Evolutionary conservation across 257 asterid genomes (phyloP).

Genomic region (Solanum bulbocastanum): DNA sequence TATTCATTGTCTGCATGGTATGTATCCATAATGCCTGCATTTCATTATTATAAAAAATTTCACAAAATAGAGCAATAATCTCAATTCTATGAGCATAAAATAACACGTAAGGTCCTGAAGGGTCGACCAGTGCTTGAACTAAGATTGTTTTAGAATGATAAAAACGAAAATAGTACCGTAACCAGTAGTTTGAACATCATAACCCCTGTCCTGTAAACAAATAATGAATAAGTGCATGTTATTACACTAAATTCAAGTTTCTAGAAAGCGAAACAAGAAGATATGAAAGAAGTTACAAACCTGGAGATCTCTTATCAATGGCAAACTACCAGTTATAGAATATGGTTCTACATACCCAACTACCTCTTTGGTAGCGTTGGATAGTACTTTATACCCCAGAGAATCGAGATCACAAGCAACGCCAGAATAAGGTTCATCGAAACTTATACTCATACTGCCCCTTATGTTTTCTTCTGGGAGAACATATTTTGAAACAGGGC

Average conservation of each 20-base stretch:
- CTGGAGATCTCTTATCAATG: slow-evolving; percentile 85
- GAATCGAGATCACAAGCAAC: slow-evolving; percentile 89
- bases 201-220: slow-evolving; percentile 65
- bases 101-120: too few relatives aligned
- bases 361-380: slow-evolving; percentile 87
- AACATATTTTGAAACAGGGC: slow-evolving; percentile 78
- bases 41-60: too few relatives aligned
- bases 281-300: slow-evolving; percentile 12
- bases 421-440: slow-evolving; percentile 63
- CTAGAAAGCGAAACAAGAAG: not conserved
- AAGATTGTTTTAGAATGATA: not conserved
- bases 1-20: slow-evolving; percentile 94
- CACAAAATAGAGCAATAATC: too few relatives aligned
- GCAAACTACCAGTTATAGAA: slow-evolving; percentile 89
- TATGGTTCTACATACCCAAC: slow-evolving; percentile 88
- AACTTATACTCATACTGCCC: slow-evolving; percentile 66
- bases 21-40: slow-evolving; percentile 88
- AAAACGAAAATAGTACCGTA: slow-evolving; percentile 41
- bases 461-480: slow-evolving; percentile 84
- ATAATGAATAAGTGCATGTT: not conserved
- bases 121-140: too few relatives aligned
- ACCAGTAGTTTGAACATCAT: slow-evolving; percentile 90
- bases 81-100: too few relatives aligned
- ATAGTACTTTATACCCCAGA: slow-evolving; percentile 64
- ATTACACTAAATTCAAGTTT: not conserved